Conservation (phyloP, 2,329 filamentous ascomycete species). For the Fusarium austroafricanum region DNA sequence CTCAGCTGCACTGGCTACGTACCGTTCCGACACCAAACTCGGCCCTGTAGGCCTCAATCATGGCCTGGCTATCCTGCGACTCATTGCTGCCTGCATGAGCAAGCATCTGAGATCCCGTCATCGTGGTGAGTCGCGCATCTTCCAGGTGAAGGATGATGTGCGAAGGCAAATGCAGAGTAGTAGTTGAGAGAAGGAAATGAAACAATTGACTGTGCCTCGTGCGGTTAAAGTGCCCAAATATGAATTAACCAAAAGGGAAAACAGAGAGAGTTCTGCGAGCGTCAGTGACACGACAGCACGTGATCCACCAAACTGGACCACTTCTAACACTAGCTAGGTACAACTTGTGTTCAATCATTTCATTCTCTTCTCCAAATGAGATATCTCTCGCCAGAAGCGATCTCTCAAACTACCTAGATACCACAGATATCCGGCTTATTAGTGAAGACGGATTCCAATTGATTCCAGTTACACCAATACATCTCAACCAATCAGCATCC, state of each 20-base stretch:
- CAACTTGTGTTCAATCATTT: neutral
- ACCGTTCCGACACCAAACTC: slow-evolving; percentile 56
- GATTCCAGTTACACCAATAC: neutral
- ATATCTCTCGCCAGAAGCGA: neutral
- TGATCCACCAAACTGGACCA: slow-evolving; percentile 1
- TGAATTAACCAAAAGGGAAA: slow-evolving; percentile 24
- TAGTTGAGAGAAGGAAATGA: slow-evolving; percentile 4
- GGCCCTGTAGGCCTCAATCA: slow-evolving; percentile 53
- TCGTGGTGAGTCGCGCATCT: slow-evolving; percentile 40
- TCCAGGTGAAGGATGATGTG: neutral
- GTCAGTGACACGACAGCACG: slow-evolving; percentile 32
- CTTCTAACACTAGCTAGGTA: neutral
- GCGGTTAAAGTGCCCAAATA: slow-evolving; percentile 34
- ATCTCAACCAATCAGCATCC: neutral
- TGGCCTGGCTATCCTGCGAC: slow-evolving; percentile 59
- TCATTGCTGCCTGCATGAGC: slow-evolving; percentile 51
- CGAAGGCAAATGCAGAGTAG: neutral
- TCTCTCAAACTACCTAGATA: neutral
- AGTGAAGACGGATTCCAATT: neutral
- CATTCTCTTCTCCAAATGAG: neutral
- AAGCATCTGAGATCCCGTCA: slow-evolving; percentile 48
- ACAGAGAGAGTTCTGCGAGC: slow-evolving; percentile 5
- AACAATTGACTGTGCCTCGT: neutral
- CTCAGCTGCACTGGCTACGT: slow-evolving; percentile 47
- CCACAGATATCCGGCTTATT: neutral